phyloP scores from a whole-genome alignment of 176 grass and related monocot species.

The Hordeum marinum region DNA sequence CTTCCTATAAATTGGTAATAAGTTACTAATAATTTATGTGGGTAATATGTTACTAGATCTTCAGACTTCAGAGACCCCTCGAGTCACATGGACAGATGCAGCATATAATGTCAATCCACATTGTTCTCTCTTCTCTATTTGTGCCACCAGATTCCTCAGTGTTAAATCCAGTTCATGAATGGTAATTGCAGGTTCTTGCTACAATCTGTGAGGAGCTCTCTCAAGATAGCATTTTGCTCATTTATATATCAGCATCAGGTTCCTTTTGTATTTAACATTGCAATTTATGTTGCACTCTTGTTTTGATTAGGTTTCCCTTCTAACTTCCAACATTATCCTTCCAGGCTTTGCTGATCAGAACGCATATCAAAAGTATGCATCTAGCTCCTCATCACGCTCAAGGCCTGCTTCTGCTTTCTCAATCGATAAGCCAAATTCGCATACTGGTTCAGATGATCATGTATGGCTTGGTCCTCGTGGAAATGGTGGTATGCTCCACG shows the following conservation, averaged over 20 bases:
- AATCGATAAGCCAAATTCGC: constrained; percentile 36
- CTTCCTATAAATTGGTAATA: background rate
- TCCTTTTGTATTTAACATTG: constrained; percentile 24
- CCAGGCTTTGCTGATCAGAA: constrained; percentile 59
- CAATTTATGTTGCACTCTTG: constrained; percentile 18
- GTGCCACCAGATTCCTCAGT: background rate
- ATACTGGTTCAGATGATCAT: constrained; percentile 48
- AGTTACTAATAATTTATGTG: background rate
- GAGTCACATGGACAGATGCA: background rate
- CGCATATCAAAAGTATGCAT: constrained; percentile 51
- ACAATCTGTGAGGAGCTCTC: constrained; percentile 81
- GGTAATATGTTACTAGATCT: background rate
- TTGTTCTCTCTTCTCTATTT: background rate
- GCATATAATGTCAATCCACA: background rate
- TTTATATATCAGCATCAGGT: constrained; percentile 98
- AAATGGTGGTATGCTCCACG: constrained; percentile 51
- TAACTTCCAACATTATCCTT: constrained; percentile 30
- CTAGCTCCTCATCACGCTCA: constrained; percentile 36
- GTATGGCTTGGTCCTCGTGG: constrained; percentile 82
- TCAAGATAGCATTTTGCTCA: constrained; percentile 78
- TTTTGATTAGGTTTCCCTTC: constrained; percentile 13
- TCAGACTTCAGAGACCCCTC: background rate
- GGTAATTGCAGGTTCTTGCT: constrained; percentile 66
- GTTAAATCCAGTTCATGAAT: background rate
- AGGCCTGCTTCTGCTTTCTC: constrained; percentile 23